Evolutionary conservation across 2,329 filamentous ascomycete species (phyloP), one percentile per base, ranked within the genome.

Genomic region (Sclerotinia spermophila): DNA sequence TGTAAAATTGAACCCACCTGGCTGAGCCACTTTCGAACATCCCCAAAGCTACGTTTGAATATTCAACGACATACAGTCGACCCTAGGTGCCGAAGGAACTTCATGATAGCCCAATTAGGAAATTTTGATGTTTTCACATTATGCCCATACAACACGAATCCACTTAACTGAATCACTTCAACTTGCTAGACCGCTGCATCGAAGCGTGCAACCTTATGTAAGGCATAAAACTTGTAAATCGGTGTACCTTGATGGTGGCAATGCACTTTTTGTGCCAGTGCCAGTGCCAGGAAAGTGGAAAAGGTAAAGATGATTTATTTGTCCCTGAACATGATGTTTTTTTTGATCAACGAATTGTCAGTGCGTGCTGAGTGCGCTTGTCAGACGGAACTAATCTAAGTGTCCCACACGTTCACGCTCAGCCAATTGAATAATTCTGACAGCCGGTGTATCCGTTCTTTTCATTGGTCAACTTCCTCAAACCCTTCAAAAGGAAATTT

Each of bases 391-490:
- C n/a, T 19, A 55, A 8, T 13, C 15, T 38, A 38, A 21, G n/a
- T 33, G 55, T n/a, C 13, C 33, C 55, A 58, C 5, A 24, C 35
- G 35, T 13, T 24, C 21, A 38, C 30, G 33, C 30, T 58, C 35
- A 24, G 5, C 10, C 33, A 58, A 21, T 38, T 58, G 13, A 58
- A 38, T 19, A 24, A 7, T 11, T 58, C 21, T 17, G 17, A 35
- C 55, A 56, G 11, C 19, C 2, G 55, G 33, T 2, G 1, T 15
- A 13, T n/a, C 5, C 0, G 11, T 13, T 10, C 5, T 35, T 42
- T 30, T 58, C 15, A 69, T 69, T 69, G 59, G 68, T 56, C 24
- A 69, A 58, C 59, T 69, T 69, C 60, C 40, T 69, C 55, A 6
- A 56, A 45, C 59, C n/a, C 68, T 45, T 15, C 7, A 58, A 65